phyloP scores from a whole-genome alignment of 495 filamentous ascomycete species.

The Penicillium bovifimosum region DNA sequence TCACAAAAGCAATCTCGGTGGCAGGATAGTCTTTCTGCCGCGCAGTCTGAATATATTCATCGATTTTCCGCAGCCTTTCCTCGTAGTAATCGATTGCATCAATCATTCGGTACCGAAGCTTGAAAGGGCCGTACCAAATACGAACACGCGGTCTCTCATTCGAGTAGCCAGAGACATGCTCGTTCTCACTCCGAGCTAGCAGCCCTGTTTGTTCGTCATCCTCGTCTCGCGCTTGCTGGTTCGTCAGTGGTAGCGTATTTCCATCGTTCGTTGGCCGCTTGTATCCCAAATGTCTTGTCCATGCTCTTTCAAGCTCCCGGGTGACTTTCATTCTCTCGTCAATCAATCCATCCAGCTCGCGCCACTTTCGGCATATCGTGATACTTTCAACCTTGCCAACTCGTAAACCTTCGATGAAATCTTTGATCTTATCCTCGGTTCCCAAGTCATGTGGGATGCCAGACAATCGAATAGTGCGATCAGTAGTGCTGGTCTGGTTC shows the following conservation, averaged over 20 bases:
- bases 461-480: slow-evolving; percentile 86
- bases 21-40: slow-evolving; percentile 73
- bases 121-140: slow-evolving; percentile 75
- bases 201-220: slow-evolving; percentile 49
- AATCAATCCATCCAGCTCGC: slow-evolving; percentile 70
- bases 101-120: slow-evolving; percentile 62
- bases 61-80: slow-evolving; percentile 73
- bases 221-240: slow-evolving; percentile 39
- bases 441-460: slow-evolving; percentile 77
- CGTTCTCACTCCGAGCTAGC: slow-evolving; percentile 40
- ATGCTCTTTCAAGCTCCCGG: slow-evolving; percentile 75
- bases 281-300: slow-evolving; percentile 64
- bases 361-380: slow-evolving; percentile 83
- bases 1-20: slow-evolving; percentile 86
- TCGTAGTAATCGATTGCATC: slow-evolving; percentile 95
- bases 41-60: slow-evolving; percentile 66
- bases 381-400: slow-evolving; percentile 94
- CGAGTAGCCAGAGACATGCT: slow-evolving; percentile 34
- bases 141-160: slow-evolving; percentile 60
- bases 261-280: slow-evolving; percentile 43
- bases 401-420: slow-evolving; percentile 78
- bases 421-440: slow-evolving; percentile 76
- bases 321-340: slow-evolving; percentile 59
- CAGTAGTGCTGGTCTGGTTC: slow-evolving; percentile 86
- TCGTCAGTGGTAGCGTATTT: slow-evolving; percentile 46